Percentiles rank a stretch among this genome's conserved stretches.
These are phyloP conservation scores for Drechslera avenae DNA, from an alignment of 2,329 filamentous ascomycete genomes.

Conservation along the genomic window DNA sequence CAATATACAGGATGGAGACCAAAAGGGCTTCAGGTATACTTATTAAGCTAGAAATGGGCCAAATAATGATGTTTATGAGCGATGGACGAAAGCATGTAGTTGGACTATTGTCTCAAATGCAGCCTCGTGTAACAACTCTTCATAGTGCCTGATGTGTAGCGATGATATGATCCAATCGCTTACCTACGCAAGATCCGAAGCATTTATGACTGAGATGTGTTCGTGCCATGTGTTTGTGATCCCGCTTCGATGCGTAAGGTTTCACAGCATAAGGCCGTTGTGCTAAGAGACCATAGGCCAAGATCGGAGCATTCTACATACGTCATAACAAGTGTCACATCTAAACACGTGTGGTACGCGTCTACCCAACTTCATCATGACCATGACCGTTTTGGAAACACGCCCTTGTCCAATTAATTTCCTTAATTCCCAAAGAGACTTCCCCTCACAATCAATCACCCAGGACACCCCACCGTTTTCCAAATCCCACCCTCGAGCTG, in stretches of 20 bases:
- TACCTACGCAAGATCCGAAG: too few species aligned
- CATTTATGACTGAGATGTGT: not conserved
- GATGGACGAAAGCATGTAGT: not conserved
- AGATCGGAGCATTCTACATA: too few species aligned
- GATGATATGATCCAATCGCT: not conserved
- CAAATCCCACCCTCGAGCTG: constrained; percentile 14
- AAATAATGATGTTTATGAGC: not conserved
- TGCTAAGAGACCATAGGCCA: too few species aligned
- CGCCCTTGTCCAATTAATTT: too few species aligned
- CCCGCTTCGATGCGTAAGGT: too few species aligned
- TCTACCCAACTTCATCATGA: too few species aligned
- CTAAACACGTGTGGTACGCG: too few species aligned
- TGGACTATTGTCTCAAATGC: not conserved
- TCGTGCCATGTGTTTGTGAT: not conserved
- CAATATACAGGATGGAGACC: constrained; percentile 30
- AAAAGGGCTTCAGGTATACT: constrained; percentile 46
- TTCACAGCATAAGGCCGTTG: too few species aligned
- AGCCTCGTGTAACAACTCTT: not conserved
- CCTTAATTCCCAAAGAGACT: too few species aligned
- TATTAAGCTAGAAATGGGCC: constrained; percentile 13
- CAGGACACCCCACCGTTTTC: constrained; percentile 10
- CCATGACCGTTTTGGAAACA: too few species aligned
- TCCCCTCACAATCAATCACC: not conserved
- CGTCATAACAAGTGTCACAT: too few species aligned
- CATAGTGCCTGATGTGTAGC: not conserved